phyloP scores from a whole-genome alignment of 257 asterid species.

The Osmanthus fragrans region DNA sequence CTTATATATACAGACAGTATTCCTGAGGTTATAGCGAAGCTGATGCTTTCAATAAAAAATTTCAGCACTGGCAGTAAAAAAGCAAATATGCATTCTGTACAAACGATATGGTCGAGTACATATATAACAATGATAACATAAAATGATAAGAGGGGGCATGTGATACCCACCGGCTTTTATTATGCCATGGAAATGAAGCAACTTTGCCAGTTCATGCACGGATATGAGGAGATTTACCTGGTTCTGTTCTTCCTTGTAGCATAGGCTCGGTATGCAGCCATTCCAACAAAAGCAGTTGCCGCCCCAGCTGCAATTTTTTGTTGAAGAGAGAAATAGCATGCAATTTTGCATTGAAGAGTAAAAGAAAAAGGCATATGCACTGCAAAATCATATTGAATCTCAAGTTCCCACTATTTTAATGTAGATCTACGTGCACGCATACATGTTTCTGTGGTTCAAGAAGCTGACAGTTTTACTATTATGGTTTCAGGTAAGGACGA shows the following conservation, averaged over 20 bases:
- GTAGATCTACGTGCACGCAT: neutral
- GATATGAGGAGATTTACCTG: slow-evolving; percentile 39
- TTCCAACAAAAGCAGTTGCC: slow-evolving; percentile 78
- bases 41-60: slow-evolving; percentile 13
- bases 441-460: neutral
- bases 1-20: neutral
- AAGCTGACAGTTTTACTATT: too few relatives aligned
- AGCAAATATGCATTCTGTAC: neutral
- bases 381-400: neutral
- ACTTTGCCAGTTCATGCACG: slow-evolving; percentile 21
- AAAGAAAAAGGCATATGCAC: slow-evolving; percentile 1
- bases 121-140: neutral
- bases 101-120: neutral
- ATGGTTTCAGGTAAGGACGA: too few relatives aligned
- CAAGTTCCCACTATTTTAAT: neutral
- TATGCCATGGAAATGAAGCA: slow-evolving; percentile 6
- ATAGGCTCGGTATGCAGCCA: slow-evolving; percentile 77
- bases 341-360: neutral
- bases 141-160: neutral
- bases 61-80: neutral
- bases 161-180: neutral
- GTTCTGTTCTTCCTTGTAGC: slow-evolving; percentile 73
- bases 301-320: slow-evolving; percentile 68
- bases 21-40: neutral
- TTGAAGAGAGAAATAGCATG: slow-evolving; percentile 19